These are phyloP conservation scores for Morella rubra DNA, from an alignment of 306 rosid species.

Conservation along the genomic window DNA sequence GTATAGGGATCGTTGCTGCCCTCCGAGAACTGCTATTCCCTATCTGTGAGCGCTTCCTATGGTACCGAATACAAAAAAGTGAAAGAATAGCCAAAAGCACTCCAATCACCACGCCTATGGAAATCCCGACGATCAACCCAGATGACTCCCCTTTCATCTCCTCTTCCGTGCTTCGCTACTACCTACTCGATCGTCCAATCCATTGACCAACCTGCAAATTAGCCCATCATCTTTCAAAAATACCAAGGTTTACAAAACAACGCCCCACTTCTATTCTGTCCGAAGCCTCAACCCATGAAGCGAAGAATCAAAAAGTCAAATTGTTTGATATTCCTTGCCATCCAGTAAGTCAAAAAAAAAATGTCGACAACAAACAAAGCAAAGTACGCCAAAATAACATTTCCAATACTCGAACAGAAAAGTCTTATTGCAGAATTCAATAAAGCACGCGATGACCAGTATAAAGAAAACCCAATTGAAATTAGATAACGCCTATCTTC, in stretches of 20 bases:
- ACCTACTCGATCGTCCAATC: constrained; percentile 48
- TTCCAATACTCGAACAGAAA: constrained; percentile 10
- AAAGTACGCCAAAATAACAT: constrained; percentile 1
- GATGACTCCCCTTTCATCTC: constrained; percentile 83
- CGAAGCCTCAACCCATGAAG: constrained; percentile 11
- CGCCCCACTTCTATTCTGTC: background rate
- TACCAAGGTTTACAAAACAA: constrained; percentile 18
- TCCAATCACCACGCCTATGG: constrained; percentile 93
- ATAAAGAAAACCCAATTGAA: background rate
- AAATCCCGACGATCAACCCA: constrained; percentile 88
- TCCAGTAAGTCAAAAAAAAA: constrained; percentile 29
- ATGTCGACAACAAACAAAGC: background rate
- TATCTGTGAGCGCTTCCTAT: constrained; percentile 80
- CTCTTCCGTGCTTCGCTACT: constrained; percentile 27
- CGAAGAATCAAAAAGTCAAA: constrained; percentile 40
- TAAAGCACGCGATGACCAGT: background rate
- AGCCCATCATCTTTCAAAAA: constrained; percentile 18
- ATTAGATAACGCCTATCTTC: background rate
- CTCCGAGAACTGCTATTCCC: constrained; percentile 95
- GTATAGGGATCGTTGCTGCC: constrained; percentile 82
- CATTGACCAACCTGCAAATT: constrained; percentile 51
- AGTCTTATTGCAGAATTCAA: constrained; percentile 2
- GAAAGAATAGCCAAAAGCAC: constrained; percentile 76
- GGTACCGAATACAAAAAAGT: constrained; percentile 76
- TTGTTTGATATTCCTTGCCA: constrained; percentile 33